Evolutionary conservation across 345 rosid species (phyloP), one percentile per base, ranked within the genome.

Genomic region (Salix udensis): DNA sequence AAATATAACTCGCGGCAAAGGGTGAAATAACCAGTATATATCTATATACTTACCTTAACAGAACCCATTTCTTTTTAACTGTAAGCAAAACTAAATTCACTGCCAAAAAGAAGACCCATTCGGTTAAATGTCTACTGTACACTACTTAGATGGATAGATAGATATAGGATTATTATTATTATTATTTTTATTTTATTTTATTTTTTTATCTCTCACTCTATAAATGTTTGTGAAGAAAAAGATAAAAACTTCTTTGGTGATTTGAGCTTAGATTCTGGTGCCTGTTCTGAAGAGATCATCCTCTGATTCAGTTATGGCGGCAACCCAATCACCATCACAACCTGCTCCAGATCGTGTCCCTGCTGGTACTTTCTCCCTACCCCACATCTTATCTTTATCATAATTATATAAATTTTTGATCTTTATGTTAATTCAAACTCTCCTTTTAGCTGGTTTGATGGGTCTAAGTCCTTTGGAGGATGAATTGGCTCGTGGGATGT

Each of bases 281-380:
- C 28, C 75, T 42, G 68, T 80, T 76, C 71, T 80, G 78, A 80
- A 81, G 73, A 76, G 76, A 77, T 83, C 85, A 76, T 79, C 78
- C 80, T 75, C 79, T 67, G 83, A 77, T 78, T 88, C 89, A 88
- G 6, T 50, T 16, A 50, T 90, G 94, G 90, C 94, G 87, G 89
- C 91, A 85, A 87, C 87, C 77, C 89, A 85, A 79, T 82, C 91
- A 80, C 88, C 80, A 18, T 50, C 55, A 50, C 55, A 50, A 50
- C 55, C 55, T 77, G 78, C 85, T 75, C 78, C 89, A 81, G 92
- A 88, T 90, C 91, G 81, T 85, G 78, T 84, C 73, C 61, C 88
- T 50, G 94, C 88, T 50, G 94, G 94, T 90, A 90, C 82, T 81
- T 62, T 76, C 44, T 40, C 14, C 75, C 77, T 68, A 1, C 76